phyloP scores from a whole-genome alignment of 768 basidiomycete species.

The Hypholoma fasciculare region DNA sequence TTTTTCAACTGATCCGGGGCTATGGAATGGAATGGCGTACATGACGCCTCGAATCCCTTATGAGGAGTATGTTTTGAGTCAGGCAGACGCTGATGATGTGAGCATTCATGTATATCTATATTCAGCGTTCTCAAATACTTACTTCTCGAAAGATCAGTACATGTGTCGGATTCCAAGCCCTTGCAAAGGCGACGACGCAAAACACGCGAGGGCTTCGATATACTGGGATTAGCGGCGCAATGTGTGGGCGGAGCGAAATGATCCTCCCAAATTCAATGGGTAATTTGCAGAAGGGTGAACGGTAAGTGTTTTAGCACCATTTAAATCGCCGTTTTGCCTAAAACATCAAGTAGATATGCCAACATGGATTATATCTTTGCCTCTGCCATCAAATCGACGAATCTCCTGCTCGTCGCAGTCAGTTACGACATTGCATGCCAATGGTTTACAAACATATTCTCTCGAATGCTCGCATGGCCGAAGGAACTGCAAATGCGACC shows the following conservation, averaged over 20 bases:
- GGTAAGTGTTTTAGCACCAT: conserved; percentile 17
- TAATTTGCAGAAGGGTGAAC: conserved; percentile 31
- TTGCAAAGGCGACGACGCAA: not conserved
- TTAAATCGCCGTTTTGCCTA: not conserved
- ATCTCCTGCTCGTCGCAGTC: not conserved
- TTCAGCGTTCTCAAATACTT: too few species aligned
- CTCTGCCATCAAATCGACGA: not conserved
- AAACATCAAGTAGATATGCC: conserved; percentile 5
- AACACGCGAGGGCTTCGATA: conserved; percentile 12
- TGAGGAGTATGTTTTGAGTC: conserved; percentile 9
- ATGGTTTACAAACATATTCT: conserved; percentile 22
- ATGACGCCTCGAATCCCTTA: conserved; percentile 7
- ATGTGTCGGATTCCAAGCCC: conserved; percentile 15
- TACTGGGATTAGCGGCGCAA: conserved; percentile 7
- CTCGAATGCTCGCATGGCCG: conserved; percentile 10
- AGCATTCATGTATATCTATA: not conserved
- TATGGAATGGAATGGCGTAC: conserved; percentile 10
- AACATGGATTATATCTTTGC: conserved; percentile 18
- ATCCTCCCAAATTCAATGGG: conserved; percentile 16
- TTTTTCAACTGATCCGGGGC: conserved; percentile 11
- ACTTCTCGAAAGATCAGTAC: conserved; percentile 9
- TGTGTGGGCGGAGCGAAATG: conserved; percentile 13
- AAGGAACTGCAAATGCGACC: not conserved
- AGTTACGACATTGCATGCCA: conserved; percentile 34
- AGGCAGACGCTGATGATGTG: conserved; percentile 9